phyloP scores from a whole-genome alignment of 257 asterid species.

The Solanum gandarillasii region DNA sequence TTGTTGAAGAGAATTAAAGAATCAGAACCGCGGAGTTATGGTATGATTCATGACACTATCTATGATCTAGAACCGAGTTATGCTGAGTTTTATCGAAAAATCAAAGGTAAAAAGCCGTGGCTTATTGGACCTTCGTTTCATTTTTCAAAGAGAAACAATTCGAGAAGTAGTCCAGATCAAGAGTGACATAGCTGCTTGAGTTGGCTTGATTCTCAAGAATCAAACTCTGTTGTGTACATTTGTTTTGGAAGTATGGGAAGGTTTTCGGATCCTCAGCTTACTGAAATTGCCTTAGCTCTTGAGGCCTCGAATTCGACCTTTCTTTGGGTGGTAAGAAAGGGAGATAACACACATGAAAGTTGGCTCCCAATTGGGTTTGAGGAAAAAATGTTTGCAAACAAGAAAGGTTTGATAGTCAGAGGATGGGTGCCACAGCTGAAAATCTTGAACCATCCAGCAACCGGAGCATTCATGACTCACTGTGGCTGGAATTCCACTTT shows the following conservation, averaged over 20 bases:
- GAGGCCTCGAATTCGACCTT: constrained; percentile 7
- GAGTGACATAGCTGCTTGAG: background rate
- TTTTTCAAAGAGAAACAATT: background rate
- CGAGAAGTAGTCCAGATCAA: background rate
- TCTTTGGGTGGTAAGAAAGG: constrained; percentile 17
- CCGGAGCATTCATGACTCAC: constrained; percentile 19
- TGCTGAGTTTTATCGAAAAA: background rate
- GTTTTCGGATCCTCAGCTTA: constrained; percentile 9
- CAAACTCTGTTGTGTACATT: constrained; percentile 3
- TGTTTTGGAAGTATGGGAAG: constrained; percentile 17
- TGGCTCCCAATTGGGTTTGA: constrained; percentile 13
- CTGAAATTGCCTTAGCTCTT: constrained; percentile 11
- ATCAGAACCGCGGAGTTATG: constrained; percentile 12
- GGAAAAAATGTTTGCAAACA: background rate
- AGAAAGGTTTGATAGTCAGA: constrained; percentile 10
- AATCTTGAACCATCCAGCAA: constrained; percentile 12
- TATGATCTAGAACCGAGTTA: constrained; percentile 9
- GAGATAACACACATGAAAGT: background rate
- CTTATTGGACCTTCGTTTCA: constrained; percentile 16
- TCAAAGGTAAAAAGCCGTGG: constrained; percentile 7
- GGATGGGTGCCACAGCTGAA: constrained; percentile 20
- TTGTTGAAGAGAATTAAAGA: background rate
- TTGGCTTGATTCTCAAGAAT: constrained; percentile 10
- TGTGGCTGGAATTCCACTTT: constrained; percentile 26
- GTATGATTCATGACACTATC: constrained; percentile 3